These are phyloP conservation scores for Lippia alba DNA, from an alignment of 305 asterid genomes.

Conservation along the genomic window DNA sequence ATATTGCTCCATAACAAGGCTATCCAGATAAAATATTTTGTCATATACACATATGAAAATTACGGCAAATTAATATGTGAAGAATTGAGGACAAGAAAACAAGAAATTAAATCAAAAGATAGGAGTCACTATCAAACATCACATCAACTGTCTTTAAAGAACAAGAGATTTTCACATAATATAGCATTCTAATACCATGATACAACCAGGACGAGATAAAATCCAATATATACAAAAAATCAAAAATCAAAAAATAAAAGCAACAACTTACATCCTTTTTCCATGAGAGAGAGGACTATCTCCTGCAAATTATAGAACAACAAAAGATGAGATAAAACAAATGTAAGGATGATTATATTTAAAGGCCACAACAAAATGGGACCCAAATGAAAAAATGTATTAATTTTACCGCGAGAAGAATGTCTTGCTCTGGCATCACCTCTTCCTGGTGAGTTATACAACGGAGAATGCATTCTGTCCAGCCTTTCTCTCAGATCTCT, in stretches of 20 bases:
- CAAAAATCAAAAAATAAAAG: neutral
- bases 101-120: constrained; percentile 5
- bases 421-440: constrained; percentile 55
- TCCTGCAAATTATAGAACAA: constrained; percentile 53
- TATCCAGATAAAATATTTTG: neutral
- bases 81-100: constrained; percentile 11
- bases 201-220: constrained; percentile 4
- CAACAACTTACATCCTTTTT: constrained; percentile 60
- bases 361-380: constrained; percentile 18
- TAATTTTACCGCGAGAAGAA: constrained; percentile 63
- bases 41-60: constrained; percentile 6
- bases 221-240: neutral
- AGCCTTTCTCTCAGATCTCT: constrained; percentile 87
- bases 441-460: constrained; percentile 60
- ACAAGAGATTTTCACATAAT: constrained; percentile 5
- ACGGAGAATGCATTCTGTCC: constrained; percentile 78
- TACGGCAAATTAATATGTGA: constrained; percentile 7
- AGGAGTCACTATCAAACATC: constrained; percentile 1
- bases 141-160: neutral
- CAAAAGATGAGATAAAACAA: constrained; percentile 28
- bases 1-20: constrained; percentile 23
- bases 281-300: constrained; percentile 60
- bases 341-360: constrained; percentile 23
- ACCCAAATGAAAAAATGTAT: constrained; percentile 22
- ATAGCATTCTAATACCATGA: constrained; percentile 22